Evolutionary conservation across 1,284 basidiomycete genomes (phyloP).

Genomic region (Peniophora sp.): DNA sequence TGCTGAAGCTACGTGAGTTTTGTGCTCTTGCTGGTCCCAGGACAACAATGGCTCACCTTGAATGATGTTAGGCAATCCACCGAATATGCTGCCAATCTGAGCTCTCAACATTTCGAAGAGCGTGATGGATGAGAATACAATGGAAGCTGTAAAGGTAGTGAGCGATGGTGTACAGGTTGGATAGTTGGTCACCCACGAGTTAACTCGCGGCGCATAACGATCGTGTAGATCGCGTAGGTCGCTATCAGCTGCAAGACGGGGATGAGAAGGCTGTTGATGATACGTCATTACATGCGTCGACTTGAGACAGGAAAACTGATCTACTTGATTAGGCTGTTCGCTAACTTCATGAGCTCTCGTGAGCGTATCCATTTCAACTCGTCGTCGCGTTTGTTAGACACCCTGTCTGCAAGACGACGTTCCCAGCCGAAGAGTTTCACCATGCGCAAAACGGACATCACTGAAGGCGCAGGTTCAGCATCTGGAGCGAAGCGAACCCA

Average conservation of each 20-base stretch:
- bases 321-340: constrained; percentile 30
- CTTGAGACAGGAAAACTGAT: constrained; percentile 10
- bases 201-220: constrained; percentile 24
- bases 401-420: constrained; percentile 31
- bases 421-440: constrained; percentile 60
- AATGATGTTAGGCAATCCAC: constrained; percentile 22
- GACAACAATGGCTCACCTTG: constrained; percentile 18
- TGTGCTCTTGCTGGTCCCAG: constrained; percentile 10
- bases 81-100: constrained; percentile 22
- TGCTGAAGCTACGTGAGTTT: constrained; percentile 28
- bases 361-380: constrained; percentile 44
- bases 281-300: constrained; percentile 15
- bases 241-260: constrained; percentile 36
- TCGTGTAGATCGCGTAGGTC: constrained; percentile 10
- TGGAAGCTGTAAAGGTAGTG: constrained; percentile 21
- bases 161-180: constrained; percentile 14
- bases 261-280: constrained; percentile 54
- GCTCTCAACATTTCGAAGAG: constrained; percentile 29
- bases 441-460: constrained; percentile 38
- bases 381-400: constrained; percentile 41
- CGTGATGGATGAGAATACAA: constrained; percentile 29
- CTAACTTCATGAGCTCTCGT: constrained; percentile 30
- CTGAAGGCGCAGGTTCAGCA: constrained; percentile 10
- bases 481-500: neutral
- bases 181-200: constrained; percentile 15